These are phyloP conservation scores for Kodamaea sp. DNA, from an alignment of 1,139 yeast genomes.

Conservation along the genomic window DNA sequence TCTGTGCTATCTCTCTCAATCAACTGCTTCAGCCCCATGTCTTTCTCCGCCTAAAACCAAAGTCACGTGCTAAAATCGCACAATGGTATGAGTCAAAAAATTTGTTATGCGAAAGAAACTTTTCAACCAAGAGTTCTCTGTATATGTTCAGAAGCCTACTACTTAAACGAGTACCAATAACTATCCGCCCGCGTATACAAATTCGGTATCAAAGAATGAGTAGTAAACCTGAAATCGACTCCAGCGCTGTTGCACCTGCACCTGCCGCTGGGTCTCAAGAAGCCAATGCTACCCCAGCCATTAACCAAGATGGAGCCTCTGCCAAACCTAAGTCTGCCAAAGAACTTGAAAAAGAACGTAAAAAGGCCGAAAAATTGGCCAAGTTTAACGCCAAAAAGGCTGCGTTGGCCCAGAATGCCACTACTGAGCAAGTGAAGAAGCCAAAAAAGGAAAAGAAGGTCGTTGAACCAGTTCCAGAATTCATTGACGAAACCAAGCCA, in stretches of 20 bases:
- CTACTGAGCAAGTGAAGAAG: slow-evolving; percentile 51
- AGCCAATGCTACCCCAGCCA: slow-evolving; percentile 9
- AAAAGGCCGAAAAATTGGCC: slow-evolving; percentile 95
- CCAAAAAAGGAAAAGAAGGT: slow-evolving; percentile 71
- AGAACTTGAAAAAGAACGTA: slow-evolving; percentile 87
- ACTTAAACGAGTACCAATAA: slow-evolving; percentile 12
- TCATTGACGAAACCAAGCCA: slow-evolving; percentile 74
- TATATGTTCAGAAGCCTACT: slow-evolving; percentile 24
- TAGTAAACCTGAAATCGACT: slow-evolving; percentile 5
- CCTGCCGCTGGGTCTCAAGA: slow-evolving; percentile 13
- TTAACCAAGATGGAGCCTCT: slow-evolving; percentile 21
- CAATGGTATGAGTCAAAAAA: slow-evolving; percentile 7
- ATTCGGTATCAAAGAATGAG: slow-evolving; percentile 10
- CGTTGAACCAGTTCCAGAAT: slow-evolving; percentile 77
- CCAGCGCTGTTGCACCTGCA: slow-evolving; percentile 10
- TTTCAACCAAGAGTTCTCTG: slow-evolving; percentile 13
- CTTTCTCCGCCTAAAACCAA: too few relatives aligned
- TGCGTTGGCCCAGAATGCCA: slow-evolving; percentile 57
- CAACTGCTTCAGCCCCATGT: too few relatives aligned
- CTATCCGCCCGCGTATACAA: slow-evolving; percentile 10
- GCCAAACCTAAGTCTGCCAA: slow-evolving; percentile 59
- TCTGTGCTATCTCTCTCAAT: too few relatives aligned
- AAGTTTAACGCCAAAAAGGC: slow-evolving; percentile 93
- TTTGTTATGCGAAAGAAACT: slow-evolving; percentile 1
- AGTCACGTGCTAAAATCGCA: too few relatives aligned